Evolutionary conservation across 2,329 filamentous ascomycete genomes (phyloP).

Genomic region (Ceratocystis variospora): DNA sequence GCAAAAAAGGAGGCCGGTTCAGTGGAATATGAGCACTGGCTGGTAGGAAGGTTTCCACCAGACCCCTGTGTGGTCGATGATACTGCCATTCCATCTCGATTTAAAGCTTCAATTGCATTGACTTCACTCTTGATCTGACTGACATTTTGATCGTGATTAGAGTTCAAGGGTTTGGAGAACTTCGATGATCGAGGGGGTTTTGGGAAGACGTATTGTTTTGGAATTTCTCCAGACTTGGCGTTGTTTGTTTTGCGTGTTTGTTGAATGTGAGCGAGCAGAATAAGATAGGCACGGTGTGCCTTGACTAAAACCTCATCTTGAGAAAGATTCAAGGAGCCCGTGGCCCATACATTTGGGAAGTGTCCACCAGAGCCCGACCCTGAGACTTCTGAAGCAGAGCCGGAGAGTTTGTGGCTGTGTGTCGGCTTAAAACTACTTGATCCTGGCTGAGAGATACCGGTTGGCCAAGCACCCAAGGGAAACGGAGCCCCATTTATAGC

Average conservation of each 20-base stretch:
- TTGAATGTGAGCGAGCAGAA: constrained; percentile 1
- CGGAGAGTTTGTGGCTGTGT: neutral
- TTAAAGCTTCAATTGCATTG: neutral
- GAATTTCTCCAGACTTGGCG: neutral
- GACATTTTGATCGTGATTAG: neutral
- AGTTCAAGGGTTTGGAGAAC: neutral
- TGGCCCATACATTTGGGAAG: neutral
- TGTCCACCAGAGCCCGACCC: neutral
- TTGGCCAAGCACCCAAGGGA: neutral
- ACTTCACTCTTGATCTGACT: neutral
- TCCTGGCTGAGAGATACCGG: neutral
- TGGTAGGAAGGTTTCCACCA: neutral
- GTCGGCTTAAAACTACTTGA: neutral
- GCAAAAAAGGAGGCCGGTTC: neutral
- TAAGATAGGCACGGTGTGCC: constrained; percentile 9
- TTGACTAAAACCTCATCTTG: neutral
- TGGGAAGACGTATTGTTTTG: constrained; percentile 12
- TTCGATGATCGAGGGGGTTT: constrained; percentile 11
- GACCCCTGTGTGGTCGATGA: neutral
- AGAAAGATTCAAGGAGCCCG: neutral
- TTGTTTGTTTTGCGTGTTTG: neutral
- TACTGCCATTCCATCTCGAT: too few relatives aligned
- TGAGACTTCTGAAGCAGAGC: neutral
- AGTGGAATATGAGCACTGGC: neutral
- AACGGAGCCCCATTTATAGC: neutral